phyloP scores from a whole-genome alignment of 2,329 filamentous ascomycete genomes.

The Penicillium polonicum region DNA sequence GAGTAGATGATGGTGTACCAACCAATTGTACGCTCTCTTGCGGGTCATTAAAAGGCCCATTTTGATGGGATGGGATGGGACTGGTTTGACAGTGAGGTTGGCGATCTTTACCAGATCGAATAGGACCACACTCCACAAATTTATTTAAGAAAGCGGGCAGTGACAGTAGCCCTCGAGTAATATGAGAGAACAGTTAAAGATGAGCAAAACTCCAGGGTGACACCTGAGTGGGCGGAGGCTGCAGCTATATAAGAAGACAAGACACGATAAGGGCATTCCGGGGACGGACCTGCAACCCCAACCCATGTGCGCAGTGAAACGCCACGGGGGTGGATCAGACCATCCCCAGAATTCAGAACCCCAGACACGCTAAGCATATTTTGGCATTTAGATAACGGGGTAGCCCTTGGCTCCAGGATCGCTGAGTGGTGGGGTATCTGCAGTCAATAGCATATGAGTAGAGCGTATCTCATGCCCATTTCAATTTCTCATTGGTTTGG shows the following conservation, averaged over 20 bases:
- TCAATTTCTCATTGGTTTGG: slow-evolving; percentile 14
- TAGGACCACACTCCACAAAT: background rate
- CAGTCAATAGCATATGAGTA: slow-evolving; percentile 13
- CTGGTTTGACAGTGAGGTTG: background rate
- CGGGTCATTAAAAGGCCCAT: slow-evolving; percentile 25
- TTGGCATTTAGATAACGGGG: slow-evolving; percentile 19
- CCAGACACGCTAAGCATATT: slow-evolving; percentile 21
- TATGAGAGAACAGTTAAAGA: background rate
- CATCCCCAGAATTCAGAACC: slow-evolving; percentile 11
- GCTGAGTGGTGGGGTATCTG: slow-evolving; percentile 33
- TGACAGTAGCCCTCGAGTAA: background rate
- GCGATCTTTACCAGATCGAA: background rate
- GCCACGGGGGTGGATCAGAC: slow-evolving; percentile 17
- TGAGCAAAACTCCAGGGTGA: background rate
- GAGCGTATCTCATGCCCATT: background rate
- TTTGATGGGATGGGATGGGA: slow-evolving; percentile 2
- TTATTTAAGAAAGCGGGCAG: background rate
- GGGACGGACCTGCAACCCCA: slow-evolving; percentile 2
- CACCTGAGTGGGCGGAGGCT: background rate
- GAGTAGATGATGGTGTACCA: background rate
- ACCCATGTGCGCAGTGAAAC: slow-evolving; percentile 10
- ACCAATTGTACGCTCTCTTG: slow-evolving; percentile 37
- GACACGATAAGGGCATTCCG: slow-evolving; percentile 3
- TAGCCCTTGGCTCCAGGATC: slow-evolving; percentile 16
- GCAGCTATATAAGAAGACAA: slow-evolving; percentile 2